A percentile compares a stretch with the other conserved stretches of the same genome.
Evolutionary conservation across 495 filamentous ascomycete species (phyloP).

Genomic region (Trichoderma gamsii): DNA sequence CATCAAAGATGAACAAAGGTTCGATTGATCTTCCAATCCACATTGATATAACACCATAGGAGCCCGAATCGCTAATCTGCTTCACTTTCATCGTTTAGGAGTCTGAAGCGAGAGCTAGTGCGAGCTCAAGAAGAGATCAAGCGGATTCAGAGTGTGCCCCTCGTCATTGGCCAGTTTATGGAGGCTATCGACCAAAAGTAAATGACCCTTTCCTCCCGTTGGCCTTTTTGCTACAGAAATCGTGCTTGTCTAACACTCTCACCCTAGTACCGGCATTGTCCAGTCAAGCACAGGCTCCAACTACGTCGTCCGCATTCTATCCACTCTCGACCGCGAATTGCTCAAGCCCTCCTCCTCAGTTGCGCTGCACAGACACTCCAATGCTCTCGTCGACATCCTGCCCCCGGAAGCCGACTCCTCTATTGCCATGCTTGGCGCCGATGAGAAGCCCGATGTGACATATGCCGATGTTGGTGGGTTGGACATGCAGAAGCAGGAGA

Average conservation of each 20-base stretch:
- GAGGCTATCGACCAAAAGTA: constrained; percentile 99
- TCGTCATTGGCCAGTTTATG: constrained; percentile 99
- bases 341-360: constrained; percentile 97
- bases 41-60: constrained; percentile 15
- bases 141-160: constrained; percentile 93
- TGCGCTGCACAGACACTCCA: constrained; percentile 94
- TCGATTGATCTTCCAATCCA: constrained; percentile 18
- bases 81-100: constrained; percentile 46
- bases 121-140: constrained; percentile 99
- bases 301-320: constrained; percentile 97
- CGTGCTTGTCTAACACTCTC: constrained; percentile 14
- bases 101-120: constrained; percentile 93
- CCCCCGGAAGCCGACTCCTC: constrained; percentile 96
- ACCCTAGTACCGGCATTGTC: constrained; percentile 87
- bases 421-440: constrained; percentile 92
- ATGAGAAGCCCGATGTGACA: constrained; percentile 97
- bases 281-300: constrained; percentile 97
- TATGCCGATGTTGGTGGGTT: constrained; percentile 96
- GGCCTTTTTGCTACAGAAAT: constrained; percentile 10
- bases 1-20: constrained; percentile 99
- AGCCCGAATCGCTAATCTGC: not conserved
- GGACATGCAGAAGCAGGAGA: constrained; percentile 99
- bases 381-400: constrained; percentile 95
- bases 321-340: constrained; percentile 94
- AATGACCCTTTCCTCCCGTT: constrained; percentile 20